These are phyloP conservation scores for Leucocoprinus sp. DNA, from an alignment of 768 basidiomycete genomes.

Conservation along the genomic window DNA sequence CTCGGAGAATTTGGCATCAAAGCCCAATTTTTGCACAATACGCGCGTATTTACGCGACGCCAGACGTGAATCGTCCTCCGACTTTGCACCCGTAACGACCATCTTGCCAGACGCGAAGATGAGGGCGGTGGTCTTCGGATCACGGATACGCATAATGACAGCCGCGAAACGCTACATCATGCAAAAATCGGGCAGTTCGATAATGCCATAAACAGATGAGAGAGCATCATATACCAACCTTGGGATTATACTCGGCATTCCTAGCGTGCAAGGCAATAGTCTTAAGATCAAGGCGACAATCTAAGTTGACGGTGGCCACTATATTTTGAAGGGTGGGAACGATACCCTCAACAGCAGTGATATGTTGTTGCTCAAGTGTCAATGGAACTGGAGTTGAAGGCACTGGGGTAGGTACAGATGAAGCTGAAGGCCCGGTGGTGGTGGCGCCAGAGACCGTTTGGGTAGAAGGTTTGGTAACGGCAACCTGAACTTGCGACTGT, in stretches of 20 bases:
- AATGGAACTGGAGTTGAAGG: slow-evolving; percentile 66
- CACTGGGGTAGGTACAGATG: slow-evolving; percentile 37
- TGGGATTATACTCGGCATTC: slow-evolving; percentile 99
- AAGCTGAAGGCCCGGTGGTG: slow-evolving; percentile 51
- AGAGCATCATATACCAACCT: slow-evolving; percentile 69
- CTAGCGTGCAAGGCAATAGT: slow-evolving; percentile 96
- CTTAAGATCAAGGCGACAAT: slow-evolving; percentile 94
- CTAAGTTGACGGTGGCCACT: slow-evolving; percentile 97
- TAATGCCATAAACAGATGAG: slow-evolving; percentile 36
- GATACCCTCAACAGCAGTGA: slow-evolving; percentile 95
- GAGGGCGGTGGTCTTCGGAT: slow-evolving; percentile 98
- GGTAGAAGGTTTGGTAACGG: slow-evolving; percentile 15
- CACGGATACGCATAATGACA: slow-evolving; percentile 99
- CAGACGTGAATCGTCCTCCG: slow-evolving; percentile 93
- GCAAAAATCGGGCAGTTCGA: slow-evolving; percentile 57
- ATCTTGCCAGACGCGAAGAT: slow-evolving; percentile 99
- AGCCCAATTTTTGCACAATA: slow-evolving; percentile 98
- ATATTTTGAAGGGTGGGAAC: slow-evolving; percentile 99
- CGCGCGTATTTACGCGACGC: slow-evolving; percentile 98
- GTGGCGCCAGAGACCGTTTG: slow-evolving; percentile 30
- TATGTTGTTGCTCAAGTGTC: slow-evolving; percentile 87
- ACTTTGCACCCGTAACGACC: slow-evolving; percentile 99
- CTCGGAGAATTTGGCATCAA: slow-evolving; percentile 98
- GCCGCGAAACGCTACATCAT: slow-evolving; percentile 94
- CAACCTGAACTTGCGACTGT: slow-evolving; percentile 22